Evolutionary conservation across 2,329 filamentous ascomycete genomes (phyloP).

Genomic region (Fusarium neocosmosporiellum): DNA sequence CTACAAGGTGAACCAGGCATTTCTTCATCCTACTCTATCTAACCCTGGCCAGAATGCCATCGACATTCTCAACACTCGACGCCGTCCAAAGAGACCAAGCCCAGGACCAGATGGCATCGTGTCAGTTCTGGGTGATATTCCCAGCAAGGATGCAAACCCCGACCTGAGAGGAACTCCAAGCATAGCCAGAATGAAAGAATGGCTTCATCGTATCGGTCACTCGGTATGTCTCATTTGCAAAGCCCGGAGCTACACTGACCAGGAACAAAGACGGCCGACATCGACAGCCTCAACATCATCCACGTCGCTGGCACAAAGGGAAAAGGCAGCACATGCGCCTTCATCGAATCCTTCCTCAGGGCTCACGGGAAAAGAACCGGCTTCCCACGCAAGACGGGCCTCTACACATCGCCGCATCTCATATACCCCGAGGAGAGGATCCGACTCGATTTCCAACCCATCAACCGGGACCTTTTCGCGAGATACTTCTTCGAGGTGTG

Average conservation of each 20-base stretch:
- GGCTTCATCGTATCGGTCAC: not conserved
- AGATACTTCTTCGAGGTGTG: not conserved
- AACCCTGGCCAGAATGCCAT: not conserved
- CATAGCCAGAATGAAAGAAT: not conserved
- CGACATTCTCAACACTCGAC: not conserved
- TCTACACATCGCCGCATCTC: not conserved
- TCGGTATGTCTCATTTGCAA: not conserved
- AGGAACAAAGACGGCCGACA: not conserved
- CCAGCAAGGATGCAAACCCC: not conserved
- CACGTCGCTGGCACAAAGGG: not conserved
- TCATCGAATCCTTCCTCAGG: not conserved
- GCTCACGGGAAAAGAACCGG: not conserved
- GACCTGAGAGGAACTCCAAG: not conserved
- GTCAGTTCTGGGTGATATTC: not conserved
- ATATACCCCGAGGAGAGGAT: not conserved
- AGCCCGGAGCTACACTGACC: accelerated
- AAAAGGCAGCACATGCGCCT: not conserved
- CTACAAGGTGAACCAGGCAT: not conserved
- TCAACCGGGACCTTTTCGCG: not conserved
- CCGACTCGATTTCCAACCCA: not conserved
- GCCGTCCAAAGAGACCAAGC: not conserved
- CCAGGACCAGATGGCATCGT: not conserved
- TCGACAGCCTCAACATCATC: not conserved
- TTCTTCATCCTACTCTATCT: not conserved
- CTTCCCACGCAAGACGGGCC: not conserved